phyloP scores from a whole-genome alignment of 2,329 filamentous ascomycete species.

The Colletotrichum salicis region DNA sequence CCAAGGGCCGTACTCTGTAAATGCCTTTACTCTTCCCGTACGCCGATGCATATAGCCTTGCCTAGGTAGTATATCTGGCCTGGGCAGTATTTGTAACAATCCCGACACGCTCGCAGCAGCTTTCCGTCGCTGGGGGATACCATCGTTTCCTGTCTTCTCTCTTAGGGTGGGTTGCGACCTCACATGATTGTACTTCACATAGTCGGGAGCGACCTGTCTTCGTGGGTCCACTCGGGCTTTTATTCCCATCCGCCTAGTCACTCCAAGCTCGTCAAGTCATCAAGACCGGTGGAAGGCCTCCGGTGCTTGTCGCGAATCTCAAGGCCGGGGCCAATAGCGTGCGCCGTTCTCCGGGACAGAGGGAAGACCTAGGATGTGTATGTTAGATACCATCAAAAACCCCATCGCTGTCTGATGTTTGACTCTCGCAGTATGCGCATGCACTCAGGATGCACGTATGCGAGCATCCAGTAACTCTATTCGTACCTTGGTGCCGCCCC shows the following conservation, averaged over 20 bases:
- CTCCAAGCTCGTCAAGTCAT: conserved; percentile 76
- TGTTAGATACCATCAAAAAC: conserved; percentile 1
- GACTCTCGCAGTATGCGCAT: neutral
- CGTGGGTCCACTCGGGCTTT: neutral
- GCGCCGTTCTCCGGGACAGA: conserved; percentile 67
- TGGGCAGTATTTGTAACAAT: neutral
- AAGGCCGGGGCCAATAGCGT: conserved; percentile 82
- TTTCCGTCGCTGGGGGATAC: neutral
- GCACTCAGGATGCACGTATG: neutral
- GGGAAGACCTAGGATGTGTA: conserved; percentile 63
- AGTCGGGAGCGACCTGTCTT: neutral
- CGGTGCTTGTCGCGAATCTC: conserved; percentile 78
- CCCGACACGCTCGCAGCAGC: neutral
- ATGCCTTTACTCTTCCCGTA: conserved; percentile 12
- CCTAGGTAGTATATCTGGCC: neutral
- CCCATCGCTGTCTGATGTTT: neutral
- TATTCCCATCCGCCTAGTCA: conserved; percentile 47
- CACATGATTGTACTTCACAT: no score
- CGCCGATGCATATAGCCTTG: conserved; percentile 16
- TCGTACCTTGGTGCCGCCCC: conserved; percentile 91
- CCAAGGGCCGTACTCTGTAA: conserved; percentile 11
- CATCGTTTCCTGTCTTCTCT: neutral
- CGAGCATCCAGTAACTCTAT: neutral
- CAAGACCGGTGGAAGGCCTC: conserved; percentile 66
- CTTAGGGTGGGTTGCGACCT: neutral